A percentile compares a stretch with the other conserved stretches of the same genome.
Conservation (phyloP, 495 filamentous ascomycete species). For the Penicillium steckii region DNA sequence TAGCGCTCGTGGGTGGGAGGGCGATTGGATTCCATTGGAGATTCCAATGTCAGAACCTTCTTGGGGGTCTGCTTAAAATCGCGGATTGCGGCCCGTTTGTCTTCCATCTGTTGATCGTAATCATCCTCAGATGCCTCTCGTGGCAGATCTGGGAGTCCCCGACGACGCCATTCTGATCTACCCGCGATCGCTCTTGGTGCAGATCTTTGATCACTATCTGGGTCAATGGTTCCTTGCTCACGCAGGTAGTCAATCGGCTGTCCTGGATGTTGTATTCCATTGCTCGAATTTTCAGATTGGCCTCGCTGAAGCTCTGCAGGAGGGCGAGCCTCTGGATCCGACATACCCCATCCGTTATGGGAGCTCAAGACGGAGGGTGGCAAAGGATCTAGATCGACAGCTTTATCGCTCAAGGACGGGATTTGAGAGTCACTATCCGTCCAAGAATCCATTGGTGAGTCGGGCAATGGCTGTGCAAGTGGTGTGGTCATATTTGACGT, state of each 20-base stretch:
- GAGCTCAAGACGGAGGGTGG: constrained; percentile 46
- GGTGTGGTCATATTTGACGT: constrained; percentile 80
- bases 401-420: constrained; percentile 31
- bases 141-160: constrained; percentile 23
- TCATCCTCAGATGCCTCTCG: constrained; percentile 39
- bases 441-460: constrained; percentile 38
- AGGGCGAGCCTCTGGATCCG: constrained; percentile 24
- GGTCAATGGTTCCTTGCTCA: constrained; percentile 20
- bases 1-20: constrained; percentile 41
- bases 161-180: constrained; percentile 40
- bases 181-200: constrained; percentile 46
- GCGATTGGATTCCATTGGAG: constrained; percentile 31
- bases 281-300: constrained; percentile 26
- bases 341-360: constrained; percentile 39
- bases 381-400: constrained; percentile 40
- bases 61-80: constrained; percentile 47
- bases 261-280: constrained; percentile 17
- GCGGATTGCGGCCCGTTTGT: constrained; percentile 43
- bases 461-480: constrained; percentile 64
- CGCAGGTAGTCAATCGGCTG: constrained; percentile 21
- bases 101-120: constrained; percentile 43
- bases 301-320: constrained; percentile 23
- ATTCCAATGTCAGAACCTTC: constrained; percentile 43
- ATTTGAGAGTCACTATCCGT: constrained; percentile 30
- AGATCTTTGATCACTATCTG: constrained; percentile 39